Evolutionary conservation across 1,284 basidiomycete species (phyloP).

Genomic region (Microbotryum silenes-acaulis): DNA sequence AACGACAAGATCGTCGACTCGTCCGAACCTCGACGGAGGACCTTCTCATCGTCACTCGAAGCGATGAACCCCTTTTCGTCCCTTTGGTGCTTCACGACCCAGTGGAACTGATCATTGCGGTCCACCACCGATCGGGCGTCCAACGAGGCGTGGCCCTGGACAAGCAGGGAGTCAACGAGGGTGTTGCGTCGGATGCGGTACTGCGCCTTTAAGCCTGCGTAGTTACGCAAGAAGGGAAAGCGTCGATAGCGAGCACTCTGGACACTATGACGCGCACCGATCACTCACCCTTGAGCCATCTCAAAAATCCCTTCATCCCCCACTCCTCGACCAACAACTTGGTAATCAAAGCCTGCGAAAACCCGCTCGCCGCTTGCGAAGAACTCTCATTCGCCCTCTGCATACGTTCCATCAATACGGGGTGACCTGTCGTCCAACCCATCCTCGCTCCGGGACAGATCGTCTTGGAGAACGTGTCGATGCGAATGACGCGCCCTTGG

Average conservation of each 20-base stretch:
- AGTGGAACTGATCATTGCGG: no score
- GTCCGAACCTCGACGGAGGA: slow-evolving; percentile 5
- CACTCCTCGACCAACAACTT: slow-evolving; percentile 56
- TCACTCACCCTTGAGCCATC: slow-evolving; percentile 58
- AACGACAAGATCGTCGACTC: slow-evolving; percentile 28
- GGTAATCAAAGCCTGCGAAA: slow-evolving; percentile 56
- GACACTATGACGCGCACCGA: neutral
- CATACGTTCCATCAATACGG: slow-evolving; percentile 63
- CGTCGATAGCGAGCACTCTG: no score
- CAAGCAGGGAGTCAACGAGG: slow-evolving; percentile 51
- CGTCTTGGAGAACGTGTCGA: slow-evolving; percentile 75
- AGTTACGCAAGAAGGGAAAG: no score
- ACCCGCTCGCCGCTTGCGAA: slow-evolving; percentile 65
- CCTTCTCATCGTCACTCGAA: slow-evolving; percentile 9
- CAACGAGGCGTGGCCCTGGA: slow-evolving; percentile 16
- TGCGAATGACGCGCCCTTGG: slow-evolving; percentile 66
- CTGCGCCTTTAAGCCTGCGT: slow-evolving; percentile 50
- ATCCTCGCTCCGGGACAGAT: slow-evolving; percentile 68
- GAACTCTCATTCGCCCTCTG: slow-evolving; percentile 63
- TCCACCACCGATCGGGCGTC: slow-evolving; percentile 9
- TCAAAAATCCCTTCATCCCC: slow-evolving; percentile 61
- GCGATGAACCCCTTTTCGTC: slow-evolving; percentile 18
- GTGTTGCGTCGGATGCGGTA: slow-evolving; percentile 55
- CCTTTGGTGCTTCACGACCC: neutral
- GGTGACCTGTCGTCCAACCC: slow-evolving; percentile 66